Evolutionary conservation across 345 rosid species (phyloP), one percentile per base, ranked within the genome.

Genomic region (Acer saccharum): DNA sequence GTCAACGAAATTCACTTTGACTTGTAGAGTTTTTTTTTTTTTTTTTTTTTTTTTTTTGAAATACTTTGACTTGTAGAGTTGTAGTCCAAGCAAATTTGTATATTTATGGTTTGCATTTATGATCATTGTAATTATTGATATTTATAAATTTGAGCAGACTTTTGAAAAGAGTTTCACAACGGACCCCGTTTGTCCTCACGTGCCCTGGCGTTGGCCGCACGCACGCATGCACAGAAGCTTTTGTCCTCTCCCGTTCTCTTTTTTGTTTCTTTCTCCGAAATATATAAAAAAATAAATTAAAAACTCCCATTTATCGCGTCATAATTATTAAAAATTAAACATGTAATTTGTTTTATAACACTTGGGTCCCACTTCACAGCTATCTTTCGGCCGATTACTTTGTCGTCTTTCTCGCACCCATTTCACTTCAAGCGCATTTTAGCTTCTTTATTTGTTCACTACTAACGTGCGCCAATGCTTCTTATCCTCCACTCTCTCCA

Each of bases 101-200:
- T 23, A 23, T 25, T 25, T 29, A 8, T 14, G 8, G 25, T 64
- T 11, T 64, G 13, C 0, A 23, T 4, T 64, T 64, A 10, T 14
- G 18, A 64, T 27, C 13, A 27, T 11, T 29, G 44, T 67, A 20
- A 5, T 68, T 44, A 41, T 18, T 21, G 0, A 9, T 13, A 65
- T 25, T 25, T 13, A 27, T 54, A 57, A 50, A 27, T 17, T n/a
- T 9, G 16, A 32, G 62, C 48, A 54, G 52, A 17, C 64, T 9
- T 7, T 35, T n/a, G 71, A 43, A 58, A 60, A 66, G 75, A 6
- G 58, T 54, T 77, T 39, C 18, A 12, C 65, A 58, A 86, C 87
- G 85, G 87, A 73, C 82, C 73, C 85, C 79, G 83, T 81, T 81
- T 77, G 87, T 75, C 84, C 16, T 81, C 83, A 73, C 81, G 79